phyloP scores from a whole-genome alignment of 2,329 filamentous ascomycete genomes.

The Seiridium unicorne region DNA sequence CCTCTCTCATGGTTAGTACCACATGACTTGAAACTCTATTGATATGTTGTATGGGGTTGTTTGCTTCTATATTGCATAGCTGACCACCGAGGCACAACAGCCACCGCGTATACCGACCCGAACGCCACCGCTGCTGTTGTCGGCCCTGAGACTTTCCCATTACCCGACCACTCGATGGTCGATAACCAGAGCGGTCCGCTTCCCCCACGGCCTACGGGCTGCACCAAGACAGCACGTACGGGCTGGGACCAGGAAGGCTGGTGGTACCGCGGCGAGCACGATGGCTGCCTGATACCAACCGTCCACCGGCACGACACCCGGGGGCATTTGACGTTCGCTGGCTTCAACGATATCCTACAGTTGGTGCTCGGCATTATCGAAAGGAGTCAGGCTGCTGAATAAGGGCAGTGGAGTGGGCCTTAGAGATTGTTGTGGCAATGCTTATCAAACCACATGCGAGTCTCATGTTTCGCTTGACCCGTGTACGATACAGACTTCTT shows the following conservation, averaged over 20 bases:
- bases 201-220: background rate
- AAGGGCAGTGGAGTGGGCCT: background rate
- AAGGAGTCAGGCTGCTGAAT: background rate
- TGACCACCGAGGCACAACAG: too few species aligned
- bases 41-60: too few species aligned
- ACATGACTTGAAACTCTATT: too few species aligned
- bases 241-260: slow-evolving; percentile 2
- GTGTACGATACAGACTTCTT: too few species aligned
- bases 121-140: background rate
- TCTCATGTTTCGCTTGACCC: too few species aligned
- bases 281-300: background rate
- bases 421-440: too few species aligned
- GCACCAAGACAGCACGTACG: background rate
- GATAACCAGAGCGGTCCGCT: background rate
- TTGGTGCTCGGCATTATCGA: background rate
- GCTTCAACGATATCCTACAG: background rate
- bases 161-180: background rate
- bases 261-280: background rate
- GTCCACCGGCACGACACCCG: background rate
- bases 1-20: too few species aligned
- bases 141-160: background rate
- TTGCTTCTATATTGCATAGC: too few species aligned
- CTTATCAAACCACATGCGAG: too few species aligned
- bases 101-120: background rate
- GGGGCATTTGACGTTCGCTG: slow-evolving; percentile 1